phyloP scores from a whole-genome alignment of 2,329 filamentous ascomycete species.

The Fonsecaea pedrosoi region DNA sequence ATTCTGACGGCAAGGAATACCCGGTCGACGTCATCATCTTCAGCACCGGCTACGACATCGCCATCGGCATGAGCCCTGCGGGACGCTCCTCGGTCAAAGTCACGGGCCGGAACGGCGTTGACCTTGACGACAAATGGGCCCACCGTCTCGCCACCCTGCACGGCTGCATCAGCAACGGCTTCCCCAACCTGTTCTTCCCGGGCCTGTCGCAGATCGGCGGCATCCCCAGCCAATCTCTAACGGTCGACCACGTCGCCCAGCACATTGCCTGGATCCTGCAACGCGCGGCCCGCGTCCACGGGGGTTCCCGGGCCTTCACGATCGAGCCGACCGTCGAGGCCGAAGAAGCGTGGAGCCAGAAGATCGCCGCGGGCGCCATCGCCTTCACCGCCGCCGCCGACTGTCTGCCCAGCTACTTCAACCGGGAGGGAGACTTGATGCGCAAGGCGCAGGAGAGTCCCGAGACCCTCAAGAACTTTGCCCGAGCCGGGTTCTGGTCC shows the following conservation, averaged over 20 bases:
- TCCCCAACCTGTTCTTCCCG: conserved; percentile 30
- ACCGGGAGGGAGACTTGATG: conserved; percentile 21
- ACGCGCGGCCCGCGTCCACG: neutral
- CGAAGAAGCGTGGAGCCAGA: conserved; percentile 24
- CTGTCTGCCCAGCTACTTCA: conserved; percentile 19
- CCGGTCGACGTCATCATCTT: conserved; percentile 56
- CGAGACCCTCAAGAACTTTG: neutral
- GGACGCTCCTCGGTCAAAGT: conserved; percentile 35
- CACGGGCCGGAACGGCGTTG: conserved; percentile 37
- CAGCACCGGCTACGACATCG: conserved; percentile 52
- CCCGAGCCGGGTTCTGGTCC: neutral
- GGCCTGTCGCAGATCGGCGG: conserved; percentile 20
- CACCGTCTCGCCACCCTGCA: conserved; percentile 27
- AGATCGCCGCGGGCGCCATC: conserved; percentile 15
- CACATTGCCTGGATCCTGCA: conserved; percentile 20
- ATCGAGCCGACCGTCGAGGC: conserved; percentile 30
- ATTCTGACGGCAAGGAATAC: conserved; percentile 57
- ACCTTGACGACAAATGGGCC: conserved; percentile 39
- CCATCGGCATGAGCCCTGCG: neutral
- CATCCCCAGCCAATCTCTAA: conserved; percentile 23
- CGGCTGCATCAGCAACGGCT: conserved; percentile 18
- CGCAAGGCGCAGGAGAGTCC: neutral
- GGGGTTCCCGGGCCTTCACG: conserved; percentile 8
- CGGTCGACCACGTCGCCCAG: conserved; percentile 24
- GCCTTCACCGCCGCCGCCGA: conserved; percentile 5